A percentile compares a stretch with the other conserved stretches of the same genome.
phyloP scores from a whole-genome alignment of 805 yeast genomes.

The Monosporozyma yasuniensis region DNA sequence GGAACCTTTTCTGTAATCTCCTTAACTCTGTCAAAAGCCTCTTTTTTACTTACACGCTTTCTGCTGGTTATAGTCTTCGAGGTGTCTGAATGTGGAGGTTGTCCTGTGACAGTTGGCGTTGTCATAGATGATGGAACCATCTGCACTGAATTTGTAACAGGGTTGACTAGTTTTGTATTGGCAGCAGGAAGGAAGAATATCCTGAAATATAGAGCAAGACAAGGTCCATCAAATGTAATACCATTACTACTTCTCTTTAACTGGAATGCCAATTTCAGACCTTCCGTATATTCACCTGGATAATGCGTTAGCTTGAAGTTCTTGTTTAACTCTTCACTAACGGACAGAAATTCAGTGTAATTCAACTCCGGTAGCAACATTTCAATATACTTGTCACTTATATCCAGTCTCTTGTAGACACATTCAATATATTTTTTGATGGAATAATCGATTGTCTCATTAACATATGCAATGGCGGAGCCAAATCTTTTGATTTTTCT shows the following conservation, averaged over 20 bases:
- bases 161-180: neutral
- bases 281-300: constrained; percentile 14
- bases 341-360: constrained; percentile 18
- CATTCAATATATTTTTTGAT: constrained; percentile 17
- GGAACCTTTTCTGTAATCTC: constrained; percentile 19
- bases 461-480: constrained; percentile 53
- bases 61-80: constrained; percentile 11
- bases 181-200: constrained; percentile 21
- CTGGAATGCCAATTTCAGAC: constrained; percentile 22
- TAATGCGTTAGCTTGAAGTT: constrained; percentile 13
- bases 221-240: constrained; percentile 25
- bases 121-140: neutral
- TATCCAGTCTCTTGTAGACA: constrained; percentile 11
- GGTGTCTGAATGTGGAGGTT: neutral
- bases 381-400: constrained; percentile 24
- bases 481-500: constrained; percentile 73
- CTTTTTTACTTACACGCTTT: constrained; percentile 29
- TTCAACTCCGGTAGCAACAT: constrained; percentile 19
- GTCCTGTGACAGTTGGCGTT: neutral
- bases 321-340: constrained; percentile 16
- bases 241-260: constrained; percentile 27
- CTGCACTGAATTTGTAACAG: neutral
- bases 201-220: constrained; percentile 25
- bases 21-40: constrained; percentile 26
- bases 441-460: constrained; percentile 24